Percentiles rank a stretch among this genome's conserved stretches.
Evolutionary conservation across 768 basidiomycete species (phyloP).

Genomic region (Lactarius pseudohatsudake): DNA sequence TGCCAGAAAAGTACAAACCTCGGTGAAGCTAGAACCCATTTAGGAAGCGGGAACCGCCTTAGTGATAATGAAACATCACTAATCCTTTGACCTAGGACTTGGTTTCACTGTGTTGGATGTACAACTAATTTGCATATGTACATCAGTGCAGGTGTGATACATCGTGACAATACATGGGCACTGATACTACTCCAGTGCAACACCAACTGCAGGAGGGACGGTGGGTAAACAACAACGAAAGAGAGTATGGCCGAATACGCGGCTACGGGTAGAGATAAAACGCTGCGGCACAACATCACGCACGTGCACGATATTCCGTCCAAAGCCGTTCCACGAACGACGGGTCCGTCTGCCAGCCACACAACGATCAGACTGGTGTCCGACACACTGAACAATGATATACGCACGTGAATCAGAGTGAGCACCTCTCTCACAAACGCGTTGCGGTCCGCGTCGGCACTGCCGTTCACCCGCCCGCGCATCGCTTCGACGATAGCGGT

Average conservation of each 20-base stretch:
- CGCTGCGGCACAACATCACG: conserved; percentile 5
- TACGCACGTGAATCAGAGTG: conserved; percentile 48
- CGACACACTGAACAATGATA: neutral
- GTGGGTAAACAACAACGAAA: neutral
- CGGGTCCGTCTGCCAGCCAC: conserved; percentile 59
- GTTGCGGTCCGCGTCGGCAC: conserved; percentile 31
- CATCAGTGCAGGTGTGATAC: conserved; percentile 20
- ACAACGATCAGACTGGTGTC: neutral
- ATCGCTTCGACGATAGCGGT: conserved; percentile 27
- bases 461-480: conserved; percentile 20
- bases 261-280: neutral
- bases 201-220: neutral
- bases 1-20: too few relatives aligned
- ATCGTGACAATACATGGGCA: conserved; percentile 22
- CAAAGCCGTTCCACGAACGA: conserved; percentile 63
- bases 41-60: too few relatives aligned
- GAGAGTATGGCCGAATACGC: neutral
- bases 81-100: neutral
- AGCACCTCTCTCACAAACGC: conserved; percentile 70
- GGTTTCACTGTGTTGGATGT: neutral
- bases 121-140: conserved; percentile 11
- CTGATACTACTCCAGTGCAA: conserved; percentile 20
- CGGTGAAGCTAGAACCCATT: too few relatives aligned
- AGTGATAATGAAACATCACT: neutral
- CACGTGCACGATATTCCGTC: conserved; percentile 44